Conservation (phyloP, 2,329 filamentous ascomycete genomes). For the Curvularia lunata region DNA sequence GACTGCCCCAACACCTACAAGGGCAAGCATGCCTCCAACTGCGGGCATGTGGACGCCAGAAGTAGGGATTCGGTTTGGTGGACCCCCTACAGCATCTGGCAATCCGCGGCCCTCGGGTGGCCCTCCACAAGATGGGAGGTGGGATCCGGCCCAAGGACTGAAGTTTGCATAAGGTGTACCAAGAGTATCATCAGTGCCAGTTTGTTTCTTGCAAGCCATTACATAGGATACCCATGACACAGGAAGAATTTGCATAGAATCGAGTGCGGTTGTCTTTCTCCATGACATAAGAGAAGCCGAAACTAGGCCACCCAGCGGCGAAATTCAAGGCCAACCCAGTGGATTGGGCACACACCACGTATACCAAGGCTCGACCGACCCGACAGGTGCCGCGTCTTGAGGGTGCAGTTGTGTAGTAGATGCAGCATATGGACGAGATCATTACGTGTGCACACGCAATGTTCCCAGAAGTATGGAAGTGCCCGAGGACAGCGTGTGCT, state of each 20-base stretch:
- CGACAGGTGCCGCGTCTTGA: neutral
- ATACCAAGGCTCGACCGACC: neutral
- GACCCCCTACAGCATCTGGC: slow-evolving; percentile 41
- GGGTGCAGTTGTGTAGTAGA: slow-evolving; percentile 3
- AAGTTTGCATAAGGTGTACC: slow-evolving; percentile 44
- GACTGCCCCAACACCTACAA: slow-evolving; percentile 54
- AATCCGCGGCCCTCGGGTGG: slow-evolving; percentile 42
- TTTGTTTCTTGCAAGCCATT: neutral
- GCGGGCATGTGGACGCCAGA: slow-evolving; percentile 77
- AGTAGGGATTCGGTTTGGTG: slow-evolving; percentile 79
- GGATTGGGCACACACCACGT: neutral
- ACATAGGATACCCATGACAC: slow-evolving; percentile 9
- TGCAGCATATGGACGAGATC: slow-evolving; percentile 3
- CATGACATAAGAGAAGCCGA: neutral
- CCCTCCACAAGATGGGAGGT: slow-evolving; percentile 47
- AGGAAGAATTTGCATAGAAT: neutral
- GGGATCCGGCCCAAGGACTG: slow-evolving; percentile 49
- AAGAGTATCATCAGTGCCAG: neutral
- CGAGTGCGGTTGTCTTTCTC: neutral
- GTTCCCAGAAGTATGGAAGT: slow-evolving; percentile 3
- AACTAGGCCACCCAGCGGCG: neutral
- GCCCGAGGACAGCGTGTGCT: slow-evolving; percentile 15
- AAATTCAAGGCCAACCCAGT: neutral
- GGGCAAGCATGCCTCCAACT: slow-evolving; percentile 46
- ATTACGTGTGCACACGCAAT: slow-evolving; percentile 5